Base-by-base conservation (phyloP, 345 rosid genomes). In the Pistacia integerrima region DNA sequence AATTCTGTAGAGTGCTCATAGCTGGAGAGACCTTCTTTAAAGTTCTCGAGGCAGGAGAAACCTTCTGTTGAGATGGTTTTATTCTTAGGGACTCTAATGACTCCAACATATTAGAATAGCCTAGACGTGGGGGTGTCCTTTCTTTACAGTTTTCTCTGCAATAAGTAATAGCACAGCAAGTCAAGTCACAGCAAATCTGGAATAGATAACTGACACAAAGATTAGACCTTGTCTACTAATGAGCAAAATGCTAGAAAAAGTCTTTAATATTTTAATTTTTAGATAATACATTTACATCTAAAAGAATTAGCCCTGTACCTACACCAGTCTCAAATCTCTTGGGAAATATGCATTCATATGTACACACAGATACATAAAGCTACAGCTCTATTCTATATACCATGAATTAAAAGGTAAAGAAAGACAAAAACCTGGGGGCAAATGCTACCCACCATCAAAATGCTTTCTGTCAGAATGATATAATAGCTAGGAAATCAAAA, bases 1-100 rank as follows among this genome's bases (percentile, higher is more conserved):
- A 90, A 30, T 77, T 81, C 78, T 76, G 89, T 72, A 90, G 77
- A 44, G 85, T 80, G 84, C 81, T 81, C 93, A 90, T 90, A 69
- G 93, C 90, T 57, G 90, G 81, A 82, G 93, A 86, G 62, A 79
- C 78, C 71, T 81, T 84, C 72, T 67, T 65, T 56, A 74, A 74
- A 11, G 85, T 78, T 83, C 77, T 73, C 87, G 85, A 85, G 67
- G 90, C 88, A 58, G 86, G 78, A 77, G 93, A 86, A 65, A 79
- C 81, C 76, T 76, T 80, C 74, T 64, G 69, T 58, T 76, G 71
- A 33, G 86, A 51, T 38, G 88, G 70, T 64, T 81, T 83, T 64
- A 73, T 49, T 69, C 83, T 82, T 51, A 83, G 78, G 36, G 88
- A 73, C 74, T 84, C 84, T 2, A 87, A 81, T 18, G 91, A 85